Percentiles rank a stretch among this genome's conserved stretches.
Conservation (phyloP, 495 filamentous ascomycete species). For the Penicillium malachiteum region DNA sequence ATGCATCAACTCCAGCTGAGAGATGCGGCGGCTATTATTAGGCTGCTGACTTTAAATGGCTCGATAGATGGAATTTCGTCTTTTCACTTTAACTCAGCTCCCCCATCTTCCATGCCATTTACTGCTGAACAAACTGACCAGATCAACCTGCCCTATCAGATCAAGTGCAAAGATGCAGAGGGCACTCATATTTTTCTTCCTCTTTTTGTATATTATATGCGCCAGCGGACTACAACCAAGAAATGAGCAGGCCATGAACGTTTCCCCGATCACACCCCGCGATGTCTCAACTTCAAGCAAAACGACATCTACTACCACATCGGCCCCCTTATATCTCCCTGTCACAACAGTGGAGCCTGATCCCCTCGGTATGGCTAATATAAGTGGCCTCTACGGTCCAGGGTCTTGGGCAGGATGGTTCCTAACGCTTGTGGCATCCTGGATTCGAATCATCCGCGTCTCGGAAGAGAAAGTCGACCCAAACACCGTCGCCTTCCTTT, state of each 20-base stretch:
- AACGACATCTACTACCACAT: not conserved
- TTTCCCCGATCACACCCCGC: not conserved
- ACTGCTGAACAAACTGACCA: not conserved
- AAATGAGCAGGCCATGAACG: not conserved
- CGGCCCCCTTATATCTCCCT: not conserved
- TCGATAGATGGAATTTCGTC: not conserved
- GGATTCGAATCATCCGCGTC: not conserved
- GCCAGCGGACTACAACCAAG: not conserved
- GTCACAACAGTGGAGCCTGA: conserved; percentile 2
- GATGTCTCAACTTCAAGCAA: not conserved
- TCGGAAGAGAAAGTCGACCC: conserved; percentile 6
- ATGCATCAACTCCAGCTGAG: not conserved
- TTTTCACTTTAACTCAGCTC: not conserved
- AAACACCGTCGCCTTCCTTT: not conserved
- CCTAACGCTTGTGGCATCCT: conserved; percentile 1
- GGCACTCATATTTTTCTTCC: not conserved
- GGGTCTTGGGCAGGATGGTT: conserved; percentile 1
- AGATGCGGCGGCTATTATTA: not conserved
- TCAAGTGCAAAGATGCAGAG: not conserved
- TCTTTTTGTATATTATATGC: not conserved
- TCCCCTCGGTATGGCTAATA: conserved; percentile 1
- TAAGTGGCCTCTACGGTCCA: conserved; percentile 1
- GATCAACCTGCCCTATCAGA: not conserved
- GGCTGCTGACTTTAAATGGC: not conserved
- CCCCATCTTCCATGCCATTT: not conserved